These are phyloP conservation scores for Diaporthe caulivora DNA, from an alignment of 2,329 filamentous ascomycete genomes.

Conservation along the genomic window DNA sequence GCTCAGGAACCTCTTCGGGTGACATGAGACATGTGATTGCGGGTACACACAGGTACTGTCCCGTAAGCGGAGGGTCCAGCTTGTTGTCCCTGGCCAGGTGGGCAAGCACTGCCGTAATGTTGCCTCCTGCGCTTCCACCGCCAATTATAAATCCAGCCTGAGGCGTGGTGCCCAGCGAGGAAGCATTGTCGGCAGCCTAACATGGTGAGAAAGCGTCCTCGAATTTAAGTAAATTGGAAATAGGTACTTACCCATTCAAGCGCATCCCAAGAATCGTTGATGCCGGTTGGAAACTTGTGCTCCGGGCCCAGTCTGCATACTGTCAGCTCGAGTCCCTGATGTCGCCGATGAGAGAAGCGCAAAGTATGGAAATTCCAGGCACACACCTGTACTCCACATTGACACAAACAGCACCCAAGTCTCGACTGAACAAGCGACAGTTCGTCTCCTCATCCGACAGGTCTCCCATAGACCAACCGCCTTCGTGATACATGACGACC, in stretches of 20 bases:
- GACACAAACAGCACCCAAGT: constrained; percentile 54
- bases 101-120: constrained; percentile 52
- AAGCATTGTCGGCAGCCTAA: constrained; percentile 52
- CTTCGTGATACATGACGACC: constrained; percentile 52
- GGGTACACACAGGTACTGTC: constrained; percentile 59
- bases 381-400: constrained; percentile 55
- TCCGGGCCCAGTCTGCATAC: constrained; percentile 56
- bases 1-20: constrained; percentile 41
- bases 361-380: too few species aligned
- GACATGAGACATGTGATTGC: constrained; percentile 45
- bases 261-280: constrained; percentile 59
- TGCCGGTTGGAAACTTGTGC: constrained; percentile 57
- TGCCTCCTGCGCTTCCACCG: constrained; percentile 60
- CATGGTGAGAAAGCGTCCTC: not conserved
- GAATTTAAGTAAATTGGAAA: fast-evolving
- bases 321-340: not conserved
- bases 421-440: constrained; percentile 48
- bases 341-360: not conserved
- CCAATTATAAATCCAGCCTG: constrained; percentile 61
- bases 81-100: constrained; percentile 56
- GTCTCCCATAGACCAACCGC: constrained; percentile 50
- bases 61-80: constrained; percentile 58
- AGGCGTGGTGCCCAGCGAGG: constrained; percentile 54
- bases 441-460: constrained; percentile 49
- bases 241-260: constrained; percentile 54